Percentiles rank a stretch among this genome's conserved stretches.
Conservation (phyloP, 225 moss, liverwort and hornwort genomes). For the Bryum argenteum region DNA sequence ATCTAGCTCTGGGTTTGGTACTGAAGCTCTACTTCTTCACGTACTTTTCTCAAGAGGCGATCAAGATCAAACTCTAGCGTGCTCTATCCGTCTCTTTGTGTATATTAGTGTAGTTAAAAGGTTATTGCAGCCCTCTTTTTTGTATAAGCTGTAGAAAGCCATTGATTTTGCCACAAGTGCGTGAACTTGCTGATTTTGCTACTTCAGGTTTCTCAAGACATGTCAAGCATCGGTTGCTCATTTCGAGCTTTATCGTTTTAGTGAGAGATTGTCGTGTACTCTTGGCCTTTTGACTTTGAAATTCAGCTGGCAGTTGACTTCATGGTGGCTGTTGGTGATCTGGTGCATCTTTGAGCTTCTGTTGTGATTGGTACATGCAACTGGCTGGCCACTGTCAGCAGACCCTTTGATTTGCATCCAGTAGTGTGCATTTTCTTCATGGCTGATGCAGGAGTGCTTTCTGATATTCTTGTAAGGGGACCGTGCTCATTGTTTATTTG, state of each 20-base stretch:
- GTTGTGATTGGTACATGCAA: not conserved
- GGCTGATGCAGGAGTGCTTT: too few species aligned
- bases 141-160: conserved; percentile 33
- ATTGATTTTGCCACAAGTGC: conserved; percentile 34
- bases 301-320: not conserved
- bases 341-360: not conserved
- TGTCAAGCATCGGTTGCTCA: not conserved
- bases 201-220: conserved; percentile 4
- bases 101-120: conserved; percentile 35
- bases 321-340: not conserved
- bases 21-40: conserved; percentile 96
- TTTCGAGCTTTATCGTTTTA: conserved; percentile 1
- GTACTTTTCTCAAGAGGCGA: conserved; percentile 74
- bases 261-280: not conserved
- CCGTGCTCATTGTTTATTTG: too few species aligned
- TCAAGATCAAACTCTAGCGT: conserved; percentile 34
- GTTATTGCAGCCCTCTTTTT: conserved; percentile 25
- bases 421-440: too few species aligned
- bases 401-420: too few species aligned
- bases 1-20: conserved; percentile 79
- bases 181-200: conserved; percentile 35
- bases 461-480: too few species aligned
- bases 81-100: conserved; percentile 17
- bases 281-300: not conserved
- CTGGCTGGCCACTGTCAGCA: not conserved